Evolutionary conservation across 768 basidiomycete genomes (phyloP).

Genomic region (Russula emetica): DNA sequence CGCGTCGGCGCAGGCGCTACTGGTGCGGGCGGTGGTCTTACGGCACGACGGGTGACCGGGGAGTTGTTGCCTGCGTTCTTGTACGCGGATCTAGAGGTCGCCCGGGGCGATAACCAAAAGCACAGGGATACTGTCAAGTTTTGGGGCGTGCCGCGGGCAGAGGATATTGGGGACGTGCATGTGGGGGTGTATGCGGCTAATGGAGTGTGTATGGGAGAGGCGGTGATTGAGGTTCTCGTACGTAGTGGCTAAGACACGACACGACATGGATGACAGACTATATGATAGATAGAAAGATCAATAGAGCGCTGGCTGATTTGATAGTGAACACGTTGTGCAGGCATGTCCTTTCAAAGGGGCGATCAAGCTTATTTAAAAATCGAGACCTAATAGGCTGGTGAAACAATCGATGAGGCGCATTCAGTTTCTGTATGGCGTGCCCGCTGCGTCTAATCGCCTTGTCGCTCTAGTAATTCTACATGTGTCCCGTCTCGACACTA

Average conservation of each 20-base stretch:
- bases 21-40: conserved; percentile 8
- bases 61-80: conserved; percentile 25
- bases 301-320: conserved; percentile 4
- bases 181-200: conserved; percentile 22
- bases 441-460: conserved; percentile 13
- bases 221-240: conserved; percentile 27
- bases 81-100: conserved; percentile 24
- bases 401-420: conserved; percentile 16
- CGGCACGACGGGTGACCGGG: conserved; percentile 20
- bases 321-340: conserved; percentile 15
- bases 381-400: neutral
- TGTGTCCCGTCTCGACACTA: neutral
- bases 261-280: conserved; percentile 9
- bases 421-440: conserved; percentile 6
- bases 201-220: conserved; percentile 24
- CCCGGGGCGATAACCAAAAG: conserved; percentile 15
- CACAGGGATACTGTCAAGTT: conserved; percentile 28
- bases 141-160: conserved; percentile 27
- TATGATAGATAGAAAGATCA: neutral
- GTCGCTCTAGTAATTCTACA: neutral
- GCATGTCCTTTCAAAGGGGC: conserved; percentile 5
- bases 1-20: conserved; percentile 10
- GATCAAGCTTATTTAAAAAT: neutral
- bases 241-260: conserved; percentile 17
- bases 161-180: conserved; percentile 27